Evolutionary conservation across 495 filamentous ascomycete genomes (phyloP), one percentile per base, ranked within the genome.

Genomic region (Penicillium herquei): DNA sequence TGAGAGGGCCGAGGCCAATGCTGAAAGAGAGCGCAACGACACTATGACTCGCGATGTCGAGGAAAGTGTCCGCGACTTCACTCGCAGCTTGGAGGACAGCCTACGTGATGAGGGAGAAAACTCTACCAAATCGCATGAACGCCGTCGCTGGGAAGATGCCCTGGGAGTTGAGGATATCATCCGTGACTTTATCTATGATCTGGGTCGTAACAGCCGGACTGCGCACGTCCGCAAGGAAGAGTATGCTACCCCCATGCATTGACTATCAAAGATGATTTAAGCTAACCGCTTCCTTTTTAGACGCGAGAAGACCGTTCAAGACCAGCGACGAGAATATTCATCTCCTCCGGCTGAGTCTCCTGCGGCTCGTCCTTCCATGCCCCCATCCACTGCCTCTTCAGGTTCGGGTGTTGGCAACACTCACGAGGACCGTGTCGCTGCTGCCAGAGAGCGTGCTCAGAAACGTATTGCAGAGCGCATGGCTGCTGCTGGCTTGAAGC

Each of bases 391-490:
- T 9, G 57, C 70, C 37, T 73, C 77, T 14, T 68, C 77, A 10
- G 68, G 75, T 21, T 75, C 76, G 5, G 52, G 69, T 14, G 82
- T 87, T 4, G 94, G 95, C 55, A 83, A 87, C 3, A 95, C 92
- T 2, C 86, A 92, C 5, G 92, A 97, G 65, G 93, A 98, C 57
- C 84, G 95, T 39, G 92, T 95, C 26, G 91, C 95, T 6, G 96
- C 92, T 69, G 96, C 97, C 59, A 94, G 94, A 68, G 91, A 97
- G 69, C 92, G 96, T 68, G 95, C 95, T 11, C 92, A 98, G 70
- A 90, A 91, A 66, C 88, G 92, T 43, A 97, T 99, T 88, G 92
- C 93, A n/a, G 95, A 98, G 69, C 85, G 94, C 47, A 84, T 99
- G 58, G 95, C 95, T 42, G 94, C 93, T 44, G 82, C 96, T 52